Evolutionary conservation across 495 filamentous ascomycete species (phyloP), one percentile per base, ranked within the genome.

Genomic region (Elaphomyces granulatus): DNA sequence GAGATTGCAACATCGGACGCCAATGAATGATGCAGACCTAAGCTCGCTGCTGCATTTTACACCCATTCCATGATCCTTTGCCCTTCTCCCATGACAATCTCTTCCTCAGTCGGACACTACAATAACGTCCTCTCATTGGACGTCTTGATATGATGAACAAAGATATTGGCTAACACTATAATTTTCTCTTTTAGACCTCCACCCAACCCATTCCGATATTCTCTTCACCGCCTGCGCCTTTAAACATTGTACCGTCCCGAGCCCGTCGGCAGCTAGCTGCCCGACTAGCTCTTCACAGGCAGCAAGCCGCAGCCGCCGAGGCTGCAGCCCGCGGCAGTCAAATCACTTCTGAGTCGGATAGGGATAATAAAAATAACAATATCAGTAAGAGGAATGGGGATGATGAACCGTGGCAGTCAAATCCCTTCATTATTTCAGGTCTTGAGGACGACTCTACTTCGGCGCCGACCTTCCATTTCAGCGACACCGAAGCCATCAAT

Each of bases 221-320:
- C 12, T 59, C 65, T 23, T 63, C 65, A 8, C 65, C 65, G 31
- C 65, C 65, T 20, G 62, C 66, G 42, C 61, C 66, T n/a, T 38
- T 65, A 42, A 85, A 87, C 50, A 73, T 86, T 16, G 79, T 81
- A 8, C 87, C 87, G 2, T 87, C 84, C 2, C 74, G 87, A n/a
- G 87, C 87, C 15, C 76, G 87, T 14, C 71, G 84, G 15, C 87
- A 92, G 57, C 68, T 94, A 14, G 85, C 83, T 20, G 81, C 78
- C 20, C 76, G 84, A 15, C 74, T 94, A 1, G 86, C 86, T 10
- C 70, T 81, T 49, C 83, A 86, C 45, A 80, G 80, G 47, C 77
- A 80, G 45, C 77, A 77, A 49, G 67, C 68, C 8, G 54, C 58
- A 8, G 60, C 59, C 34, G 55, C 50, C 36, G 42, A 50, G 39